A percentile compares a stretch with the other conserved stretches of the same genome.
phyloP scores from a whole-genome alignment of 768 basidiomycete species.

The Mycena crocata region DNA sequence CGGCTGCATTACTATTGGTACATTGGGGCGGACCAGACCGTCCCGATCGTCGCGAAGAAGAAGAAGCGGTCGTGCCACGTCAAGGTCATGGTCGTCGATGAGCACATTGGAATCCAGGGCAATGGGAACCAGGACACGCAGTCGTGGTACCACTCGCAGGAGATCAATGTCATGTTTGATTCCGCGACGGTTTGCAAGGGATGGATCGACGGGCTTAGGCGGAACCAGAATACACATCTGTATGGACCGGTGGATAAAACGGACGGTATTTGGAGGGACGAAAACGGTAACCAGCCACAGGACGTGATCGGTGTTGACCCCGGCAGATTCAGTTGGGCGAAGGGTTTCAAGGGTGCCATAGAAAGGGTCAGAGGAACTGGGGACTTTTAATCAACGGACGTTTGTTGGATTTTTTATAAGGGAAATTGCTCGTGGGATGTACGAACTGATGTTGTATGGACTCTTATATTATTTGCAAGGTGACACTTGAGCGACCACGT shows the following conservation, averaged over 20 bases:
- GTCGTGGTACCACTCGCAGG: slow-evolving; percentile 79
- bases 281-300: slow-evolving; percentile 52
- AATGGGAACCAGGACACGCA: slow-evolving; percentile 82
- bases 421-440: no score
- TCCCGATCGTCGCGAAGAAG: slow-evolving; percentile 71
- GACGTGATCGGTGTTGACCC: slow-evolving; percentile 53
- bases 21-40: slow-evolving; percentile 70
- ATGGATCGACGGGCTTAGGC: slow-evolving; percentile 64
- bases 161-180: slow-evolving; percentile 75
- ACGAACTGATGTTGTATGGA: no score
- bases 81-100: slow-evolving; percentile 77
- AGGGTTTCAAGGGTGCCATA: slow-evolving; percentile 56
- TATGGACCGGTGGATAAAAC: slow-evolving; percentile 56
- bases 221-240: slow-evolving; percentile 67
- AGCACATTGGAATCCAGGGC: slow-evolving; percentile 71
- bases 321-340: slow-evolving; percentile 53
- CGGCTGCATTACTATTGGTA: slow-evolving; percentile 68
- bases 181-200: slow-evolving; percentile 61
- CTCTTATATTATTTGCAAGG: no score
- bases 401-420: slow-evolving; percentile 1
- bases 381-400: slow-evolving; percentile 22
- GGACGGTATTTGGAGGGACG: slow-evolving; percentile 71
- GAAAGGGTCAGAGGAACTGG: slow-evolving; percentile 51
- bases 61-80: slow-evolving; percentile 82
- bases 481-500: no score